A percentile compares a stretch with the other conserved stretches of the same genome.
Evolutionary conservation across 2,329 filamentous ascomycete genomes (phyloP).

Genomic region (Phialophora chinensis): DNA sequence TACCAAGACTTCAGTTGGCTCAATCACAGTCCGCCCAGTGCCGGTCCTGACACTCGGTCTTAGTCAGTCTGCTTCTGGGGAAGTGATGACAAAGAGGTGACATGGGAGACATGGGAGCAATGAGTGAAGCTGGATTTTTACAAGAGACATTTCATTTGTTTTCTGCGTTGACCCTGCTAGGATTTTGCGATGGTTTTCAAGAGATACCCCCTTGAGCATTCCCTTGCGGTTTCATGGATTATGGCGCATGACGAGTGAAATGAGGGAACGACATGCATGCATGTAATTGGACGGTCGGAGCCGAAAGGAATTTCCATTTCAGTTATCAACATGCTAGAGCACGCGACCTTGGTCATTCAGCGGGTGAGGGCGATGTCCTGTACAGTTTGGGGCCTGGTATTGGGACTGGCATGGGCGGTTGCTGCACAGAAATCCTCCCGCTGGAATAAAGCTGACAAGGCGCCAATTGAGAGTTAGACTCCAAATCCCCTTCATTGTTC

Average conservation of each 20-base stretch:
- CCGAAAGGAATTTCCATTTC: not conserved
- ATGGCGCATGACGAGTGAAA: not conserved
- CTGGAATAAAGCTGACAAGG: not conserved
- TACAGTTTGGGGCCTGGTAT: not conserved
- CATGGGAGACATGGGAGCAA: not conserved
- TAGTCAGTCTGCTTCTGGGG: not conserved
- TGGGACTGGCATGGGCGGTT: not conserved
- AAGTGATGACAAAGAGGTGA: not conserved
- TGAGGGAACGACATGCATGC: not conserved
- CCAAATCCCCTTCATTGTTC: not conserved
- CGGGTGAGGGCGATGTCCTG: not conserved
- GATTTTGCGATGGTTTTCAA: not conserved
- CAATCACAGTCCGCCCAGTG: not conserved
- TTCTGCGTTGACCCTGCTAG: not conserved
- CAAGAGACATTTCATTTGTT: slow-evolving; percentile 1
- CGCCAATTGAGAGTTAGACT: not conserved
- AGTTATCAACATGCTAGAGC: not conserved
- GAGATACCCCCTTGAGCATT: slow-evolving; percentile 9
- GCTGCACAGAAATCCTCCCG: not conserved
- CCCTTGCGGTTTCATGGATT: not conserved
- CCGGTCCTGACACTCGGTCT: not conserved
- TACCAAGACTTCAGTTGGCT: slow-evolving; percentile 12
- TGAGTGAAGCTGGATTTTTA: not conserved
- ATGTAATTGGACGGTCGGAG: not conserved
- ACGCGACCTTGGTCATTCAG: not conserved